Evolutionary conservation across 345 rosid genomes (phyloP), one percentile per base, ranked within the genome.

Genomic region (Viola odorata): DNA sequence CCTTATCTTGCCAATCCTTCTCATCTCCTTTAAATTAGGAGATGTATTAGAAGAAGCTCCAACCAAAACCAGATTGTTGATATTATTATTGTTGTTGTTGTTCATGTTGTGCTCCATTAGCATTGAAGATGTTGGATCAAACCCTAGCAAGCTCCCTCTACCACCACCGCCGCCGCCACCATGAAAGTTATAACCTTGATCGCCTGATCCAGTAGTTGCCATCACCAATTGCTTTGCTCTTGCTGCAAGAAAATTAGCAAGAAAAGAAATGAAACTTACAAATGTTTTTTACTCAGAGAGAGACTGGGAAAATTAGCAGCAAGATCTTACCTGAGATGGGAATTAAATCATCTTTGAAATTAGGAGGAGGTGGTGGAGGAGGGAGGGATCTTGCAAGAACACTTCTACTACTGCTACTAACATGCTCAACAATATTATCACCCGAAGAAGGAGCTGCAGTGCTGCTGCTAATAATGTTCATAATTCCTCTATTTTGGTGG

Each of bases 1-100:
- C 67, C 92, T 84, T 61, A 94, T 71, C 80, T 85, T 94, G 55
- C 99, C 97, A 37, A 94, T 83, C 56, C 97, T 85, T n/a, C 91
- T 79, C 13, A 90, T 80, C 60, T 89, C 94, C 73, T 83, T 89
- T 4, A 73, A 49, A n/a, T n/a, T n/a, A 42, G 75, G 48, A 6
- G 84, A 70, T 8, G 81, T 58, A n/a, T n/a, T n/a, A 47, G 65
- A 65, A 45, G 66, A 68, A 10, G 70, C 73, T 15, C 55, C 62
- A 41, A 78, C 87, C 45, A 23, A 23, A 23, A 23, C 32, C 32
- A 23, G 1, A 23, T 23, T 23, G 32, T 23, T n/a, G n/a, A n/a
- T n/a, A n/a, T n/a, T n/a, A n/a, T n/a, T 23, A 23, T 23, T 23
- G 2, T 23, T 23, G 2, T 23, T 23, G 32, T 23, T 23, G 32